Base-by-base conservation (phyloP, 352 stramenopile genomes). In the Globisporangium yorkense region DNA sequence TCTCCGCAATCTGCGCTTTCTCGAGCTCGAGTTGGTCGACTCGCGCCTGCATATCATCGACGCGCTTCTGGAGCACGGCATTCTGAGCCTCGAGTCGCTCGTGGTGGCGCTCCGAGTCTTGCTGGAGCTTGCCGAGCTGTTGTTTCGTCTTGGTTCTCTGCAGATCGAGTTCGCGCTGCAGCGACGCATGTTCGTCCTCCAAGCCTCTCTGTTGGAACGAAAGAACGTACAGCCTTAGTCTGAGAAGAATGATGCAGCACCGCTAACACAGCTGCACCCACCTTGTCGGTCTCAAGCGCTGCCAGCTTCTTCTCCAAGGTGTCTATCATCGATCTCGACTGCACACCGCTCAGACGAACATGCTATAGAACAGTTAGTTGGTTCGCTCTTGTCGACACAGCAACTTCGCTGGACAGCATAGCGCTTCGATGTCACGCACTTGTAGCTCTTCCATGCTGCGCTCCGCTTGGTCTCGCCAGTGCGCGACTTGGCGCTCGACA, bases 381-480 rank as follows among this genome's bases (percentile, higher is more conserved):
- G 58, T 52, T 52, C 12, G 15, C 3, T 18, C 12, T 9, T 4
- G 33, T 15, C 18, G 65, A 59, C 62, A 63, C 44, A 13, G 40
- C 40, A 18, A 1, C 33, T 37, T 10, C 33, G 9, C 33, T 37
- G 33, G 33, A 37, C 5, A 10, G 9, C 33, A 37, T 10, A 37
- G 9, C 18, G 12, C 24, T 21, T 27, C 40, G 40, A 15, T 20
- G 8, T 24, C 29, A 37, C 53, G 31, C 59, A 84, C 73, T 69
- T 88, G 68, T 5, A 72, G 61, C 53, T 86, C 67, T 2, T 64
- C 77, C 10, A 58, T 57, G 21, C 61, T 70, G 43, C 70, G 63
- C n/a, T 71, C 48, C 20, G 66, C 65, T 45, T 75, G 66, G 31
- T 68, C 58, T 58, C 70, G 82, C 71, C 71, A 84, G 18, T 77